phyloP scores from a whole-genome alignment of 2,329 filamentous ascomycete genomes.

The Pseudogymnoascus sp. region DNA sequence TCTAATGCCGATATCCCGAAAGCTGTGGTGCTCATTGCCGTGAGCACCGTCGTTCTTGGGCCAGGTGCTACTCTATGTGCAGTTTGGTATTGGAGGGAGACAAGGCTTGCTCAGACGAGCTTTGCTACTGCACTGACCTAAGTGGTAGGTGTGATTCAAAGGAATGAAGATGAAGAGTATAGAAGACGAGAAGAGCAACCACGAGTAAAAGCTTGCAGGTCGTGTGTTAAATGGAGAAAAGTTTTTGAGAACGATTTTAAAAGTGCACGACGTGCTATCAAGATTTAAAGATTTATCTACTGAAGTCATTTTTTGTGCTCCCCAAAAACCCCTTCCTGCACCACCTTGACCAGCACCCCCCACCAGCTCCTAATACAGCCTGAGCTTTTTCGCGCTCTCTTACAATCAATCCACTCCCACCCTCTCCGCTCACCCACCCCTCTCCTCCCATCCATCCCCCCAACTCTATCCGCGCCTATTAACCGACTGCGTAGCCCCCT shows the following conservation, averaged over 20 bases:
- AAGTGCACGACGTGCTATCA: not conserved
- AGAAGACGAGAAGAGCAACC: not conserved
- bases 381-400: constrained; percentile 1
- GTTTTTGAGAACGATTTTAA: not conserved
- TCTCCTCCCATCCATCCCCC: not conserved
- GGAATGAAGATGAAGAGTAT: not conserved
- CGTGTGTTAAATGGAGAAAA: not conserved
- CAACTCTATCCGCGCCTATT: not conserved
- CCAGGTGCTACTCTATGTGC: constrained; percentile 6
- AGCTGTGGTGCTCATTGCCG: not conserved
- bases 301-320: constrained; percentile 4
- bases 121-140: not conserved
- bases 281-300: not conserved
- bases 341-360: not conserved
- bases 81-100: constrained; percentile 9
- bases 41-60: constrained; percentile 4
- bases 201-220: not conserved
- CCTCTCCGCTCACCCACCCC: not conserved
- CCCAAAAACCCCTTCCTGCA: not conserved
- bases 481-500: constrained; percentile 33
- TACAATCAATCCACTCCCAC: not conserved
- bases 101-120: not conserved
- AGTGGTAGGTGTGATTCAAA: not conserved
- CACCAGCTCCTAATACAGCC: not conserved
- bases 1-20: not conserved